Percentiles rank a stretch among this genome's conserved stretches.
phyloP scores from a whole-genome alignment of 208 protist genomes.

The Trypanosoma mega region DNA sequence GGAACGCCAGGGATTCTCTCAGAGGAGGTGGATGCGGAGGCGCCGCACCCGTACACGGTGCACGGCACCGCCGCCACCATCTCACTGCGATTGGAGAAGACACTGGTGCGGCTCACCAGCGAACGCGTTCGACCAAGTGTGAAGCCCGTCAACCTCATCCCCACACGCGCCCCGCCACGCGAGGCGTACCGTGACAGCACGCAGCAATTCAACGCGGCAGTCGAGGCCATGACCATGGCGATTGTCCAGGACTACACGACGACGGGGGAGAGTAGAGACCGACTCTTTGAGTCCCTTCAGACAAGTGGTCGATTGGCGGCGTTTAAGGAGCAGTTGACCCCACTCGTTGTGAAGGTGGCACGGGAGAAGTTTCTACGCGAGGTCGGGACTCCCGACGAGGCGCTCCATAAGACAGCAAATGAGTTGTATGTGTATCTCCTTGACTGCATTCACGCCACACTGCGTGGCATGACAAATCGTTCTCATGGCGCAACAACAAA shows the following conservation, averaged over 20 bases:
- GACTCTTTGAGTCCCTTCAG: constrained; percentile 63
- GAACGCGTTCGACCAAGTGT: constrained; percentile 71
- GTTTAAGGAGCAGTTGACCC: constrained; percentile 74
- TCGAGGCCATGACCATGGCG: constrained; percentile 25
- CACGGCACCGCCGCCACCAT: constrained; percentile 52
- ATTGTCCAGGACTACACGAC: constrained; percentile 32
- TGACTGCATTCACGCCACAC: constrained; percentile 71
- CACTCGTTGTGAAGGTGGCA: constrained; percentile 60
- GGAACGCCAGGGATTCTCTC: constrained; percentile 54
- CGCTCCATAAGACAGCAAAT: constrained; percentile 65
- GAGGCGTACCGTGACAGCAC: constrained; percentile 32
- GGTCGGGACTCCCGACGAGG: constrained; percentile 30
- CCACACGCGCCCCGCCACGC: constrained; percentile 29
- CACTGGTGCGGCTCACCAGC: constrained; percentile 68
- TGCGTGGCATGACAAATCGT: constrained; percentile 36
- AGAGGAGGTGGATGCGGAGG: constrained; percentile 52
- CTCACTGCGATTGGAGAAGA: constrained; percentile 56
- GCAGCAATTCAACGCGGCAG: constrained; percentile 23
- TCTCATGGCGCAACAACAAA: neutral
- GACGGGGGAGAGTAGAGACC: constrained; percentile 1
- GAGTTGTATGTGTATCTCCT: constrained; percentile 90
- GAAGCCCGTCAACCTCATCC: constrained; percentile 75
- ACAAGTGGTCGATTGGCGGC: constrained; percentile 64
- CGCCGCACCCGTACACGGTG: constrained; percentile 73
- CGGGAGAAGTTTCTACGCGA: constrained; percentile 56